These are phyloP conservation scores for Corniculantispora saksenae DNA, from an alignment of 2,329 filamentous ascomycete species.

Conservation along the genomic window DNA sequence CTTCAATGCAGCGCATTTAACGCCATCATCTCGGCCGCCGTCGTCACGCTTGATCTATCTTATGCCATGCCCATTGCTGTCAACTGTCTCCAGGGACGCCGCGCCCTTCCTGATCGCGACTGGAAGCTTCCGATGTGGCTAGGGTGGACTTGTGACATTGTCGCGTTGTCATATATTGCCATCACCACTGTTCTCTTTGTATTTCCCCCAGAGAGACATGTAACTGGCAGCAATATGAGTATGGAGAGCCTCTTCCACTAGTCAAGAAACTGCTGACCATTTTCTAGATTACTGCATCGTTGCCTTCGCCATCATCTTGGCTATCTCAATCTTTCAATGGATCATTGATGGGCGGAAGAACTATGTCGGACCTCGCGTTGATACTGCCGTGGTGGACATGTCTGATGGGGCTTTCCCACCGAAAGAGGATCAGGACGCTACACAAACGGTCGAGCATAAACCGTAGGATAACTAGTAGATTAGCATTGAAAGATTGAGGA, in stretches of 20 bases:
- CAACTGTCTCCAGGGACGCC: constrained; percentile 66
- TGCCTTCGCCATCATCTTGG: constrained; percentile 46
- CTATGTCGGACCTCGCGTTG: constrained; percentile 37
- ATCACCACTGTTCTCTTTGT: constrained; percentile 73
- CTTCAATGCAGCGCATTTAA: constrained; percentile 60
- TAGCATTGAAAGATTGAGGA: too few relatives aligned
- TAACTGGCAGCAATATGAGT: constrained; percentile 67
- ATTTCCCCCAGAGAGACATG: constrained; percentile 68
- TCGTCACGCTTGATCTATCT: constrained; percentile 70
- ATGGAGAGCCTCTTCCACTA: not conserved
- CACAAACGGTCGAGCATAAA: constrained; percentile 24
- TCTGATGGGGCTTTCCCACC: not conserved
- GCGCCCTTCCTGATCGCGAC: constrained; percentile 57
- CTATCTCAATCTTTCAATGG: constrained; percentile 45
- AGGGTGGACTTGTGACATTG: constrained; percentile 38
- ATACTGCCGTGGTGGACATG: constrained; percentile 13
- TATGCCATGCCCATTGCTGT: constrained; percentile 75
- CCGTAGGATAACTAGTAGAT: not conserved
- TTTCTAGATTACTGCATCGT: constrained; percentile 45
- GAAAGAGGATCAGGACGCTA: constrained; percentile 3
- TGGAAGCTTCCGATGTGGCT: constrained; percentile 38
- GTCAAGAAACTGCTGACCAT: not conserved
- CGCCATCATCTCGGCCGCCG: constrained; percentile 69
- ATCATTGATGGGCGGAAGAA: constrained; percentile 48
- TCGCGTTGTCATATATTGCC: constrained; percentile 62